Evolutionary conservation across 805 yeast genomes (phyloP).

Genomic region (Lipomyces sp.): DNA sequence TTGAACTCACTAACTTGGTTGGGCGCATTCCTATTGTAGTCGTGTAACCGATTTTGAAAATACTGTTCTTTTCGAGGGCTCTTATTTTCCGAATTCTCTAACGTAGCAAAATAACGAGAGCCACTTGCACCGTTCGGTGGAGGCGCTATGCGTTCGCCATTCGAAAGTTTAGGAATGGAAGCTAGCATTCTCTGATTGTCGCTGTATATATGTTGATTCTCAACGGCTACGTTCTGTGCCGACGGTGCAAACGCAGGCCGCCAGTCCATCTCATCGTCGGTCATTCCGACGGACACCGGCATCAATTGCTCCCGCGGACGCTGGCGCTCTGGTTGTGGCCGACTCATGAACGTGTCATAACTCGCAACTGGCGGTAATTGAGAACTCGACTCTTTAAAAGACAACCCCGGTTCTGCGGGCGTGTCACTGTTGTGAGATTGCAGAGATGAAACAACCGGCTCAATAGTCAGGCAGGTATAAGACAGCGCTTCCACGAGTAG

Average conservation of each 20-base stretch:
- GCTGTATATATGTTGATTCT: not conserved
- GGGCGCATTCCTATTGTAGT: no score
- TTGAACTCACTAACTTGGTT: not conserved
- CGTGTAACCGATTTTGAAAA: constrained; percentile 5
- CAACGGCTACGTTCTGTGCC: no score
- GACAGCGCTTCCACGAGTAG: not conserved
- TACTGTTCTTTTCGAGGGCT: constrained; percentile 1
- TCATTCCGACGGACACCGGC: not conserved
- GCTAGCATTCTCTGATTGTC: not conserved
- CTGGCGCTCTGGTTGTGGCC: not conserved
- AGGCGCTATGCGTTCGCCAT: constrained; percentile 12
- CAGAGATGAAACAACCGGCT: no score
- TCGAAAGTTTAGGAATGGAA: constrained; percentile 10
- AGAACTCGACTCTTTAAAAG: no score
- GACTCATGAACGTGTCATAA: not conserved
- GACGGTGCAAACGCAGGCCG: constrained; percentile 5
- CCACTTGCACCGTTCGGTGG: constrained; percentile 13
- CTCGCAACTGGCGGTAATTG: not conserved
- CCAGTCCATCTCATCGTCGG: constrained; percentile 23
- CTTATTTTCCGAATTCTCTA: not conserved
- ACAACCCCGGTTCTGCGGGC: no score
- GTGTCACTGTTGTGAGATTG: no score
- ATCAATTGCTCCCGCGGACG: no score
- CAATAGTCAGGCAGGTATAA: no score
- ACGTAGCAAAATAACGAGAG: not conserved